Base-by-base conservation (phyloP, 495 filamentous ascomycete species). In the Xanthoparmelia taractica region DNA sequence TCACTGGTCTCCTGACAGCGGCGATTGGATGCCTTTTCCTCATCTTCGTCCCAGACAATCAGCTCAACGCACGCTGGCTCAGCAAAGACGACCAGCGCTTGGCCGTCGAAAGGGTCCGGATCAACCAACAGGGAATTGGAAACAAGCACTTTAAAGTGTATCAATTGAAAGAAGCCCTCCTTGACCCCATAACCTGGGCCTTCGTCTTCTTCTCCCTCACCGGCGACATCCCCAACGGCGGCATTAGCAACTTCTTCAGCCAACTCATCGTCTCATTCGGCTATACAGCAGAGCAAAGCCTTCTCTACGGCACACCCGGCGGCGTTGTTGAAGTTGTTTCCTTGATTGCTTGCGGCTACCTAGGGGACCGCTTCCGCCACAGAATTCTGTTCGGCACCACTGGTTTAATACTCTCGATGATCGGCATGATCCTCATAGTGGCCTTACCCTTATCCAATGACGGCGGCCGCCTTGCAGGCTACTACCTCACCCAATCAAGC, bases 211-310 rank as follows among this genome's bases (percentile, higher is more conserved):
- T 82, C 65, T 81, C 84, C 2, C 70, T 85, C 25, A 75, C 85
- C 57, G 80, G 78, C 10, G 80, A 86, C 69, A 87, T 89, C 56
- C 84, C 84, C 2, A 87, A 87, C 66, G 84, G 85, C 27, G 87
- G 86, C 17, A 79, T 91, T 55, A 81, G 75, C 36, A 90, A 89
- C 64, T 91, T 89, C 72, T 90, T 90, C 74, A 85, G 78, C 58
- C 85, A 88, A 71, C 78, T 85, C 27, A 84, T 85, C 65, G 78
- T 80, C n/a, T 78, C 66, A 55, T 80, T 80, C 63, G 78, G 78
- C 17, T 80, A 77, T 72, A 85, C 85, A 1, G 66, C 77, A 8
- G 77, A 86, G 45, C 72, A 88, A 64, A 84, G 81, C 37, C 77
- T 90, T 7, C 81, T 90, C 25, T 81, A 87, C 59, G 87, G 85